Percentiles rank a stretch among this genome's conserved stretches.
phyloP scores from a whole-genome alignment of 352 stramenopile species.

The Globisporangium abappressorium region DNA sequence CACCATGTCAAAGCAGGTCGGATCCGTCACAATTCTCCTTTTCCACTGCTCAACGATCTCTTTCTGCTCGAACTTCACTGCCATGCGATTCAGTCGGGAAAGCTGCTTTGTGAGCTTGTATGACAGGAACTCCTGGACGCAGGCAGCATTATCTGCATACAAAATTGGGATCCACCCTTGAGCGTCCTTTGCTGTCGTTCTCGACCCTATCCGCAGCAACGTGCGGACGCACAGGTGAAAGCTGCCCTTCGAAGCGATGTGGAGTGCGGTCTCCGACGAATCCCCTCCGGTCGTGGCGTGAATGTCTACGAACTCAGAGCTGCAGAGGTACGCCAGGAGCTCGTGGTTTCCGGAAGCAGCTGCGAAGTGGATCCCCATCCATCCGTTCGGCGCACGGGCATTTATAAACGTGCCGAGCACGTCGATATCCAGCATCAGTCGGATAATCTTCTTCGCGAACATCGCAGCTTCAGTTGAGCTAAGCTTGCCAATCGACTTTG shows the following conservation, averaged over 20 bases:
- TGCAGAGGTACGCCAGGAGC: slow-evolving; percentile 35
- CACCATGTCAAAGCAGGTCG: slow-evolving; percentile 52
- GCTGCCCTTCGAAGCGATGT: slow-evolving; percentile 45
- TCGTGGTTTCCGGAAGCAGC: slow-evolving; percentile 48
- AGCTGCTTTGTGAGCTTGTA: slow-evolving; percentile 62
- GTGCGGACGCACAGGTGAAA: slow-evolving; percentile 31
- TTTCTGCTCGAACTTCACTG: slow-evolving; percentile 36
- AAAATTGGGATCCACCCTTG: slow-evolving; percentile 54
- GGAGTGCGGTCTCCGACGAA: slow-evolving; percentile 46
- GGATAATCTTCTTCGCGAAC: slow-evolving; percentile 34
- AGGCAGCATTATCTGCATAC: slow-evolving; percentile 22
- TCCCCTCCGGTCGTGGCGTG: slow-evolving; percentile 33
- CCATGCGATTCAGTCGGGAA: slow-evolving; percentile 47
- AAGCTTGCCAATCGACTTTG: neutral
- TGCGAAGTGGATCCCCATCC: slow-evolving; percentile 51
- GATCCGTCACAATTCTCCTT: slow-evolving; percentile 33
- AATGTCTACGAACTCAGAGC: slow-evolving; percentile 32
- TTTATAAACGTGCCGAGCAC: slow-evolving; percentile 54
- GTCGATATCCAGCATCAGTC: slow-evolving; percentile 55
- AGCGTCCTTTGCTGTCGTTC: slow-evolving; percentile 43
- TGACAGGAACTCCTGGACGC: slow-evolving; percentile 49
- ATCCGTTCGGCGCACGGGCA: slow-evolving; percentile 36
- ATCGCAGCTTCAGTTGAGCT: slow-evolving; percentile 16
- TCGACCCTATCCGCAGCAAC: slow-evolving; percentile 34
- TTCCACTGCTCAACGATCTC: slow-evolving; percentile 53